phyloP scores from a whole-genome alignment of 345 rosid genomes.

The Pistacia integerrima region DNA sequence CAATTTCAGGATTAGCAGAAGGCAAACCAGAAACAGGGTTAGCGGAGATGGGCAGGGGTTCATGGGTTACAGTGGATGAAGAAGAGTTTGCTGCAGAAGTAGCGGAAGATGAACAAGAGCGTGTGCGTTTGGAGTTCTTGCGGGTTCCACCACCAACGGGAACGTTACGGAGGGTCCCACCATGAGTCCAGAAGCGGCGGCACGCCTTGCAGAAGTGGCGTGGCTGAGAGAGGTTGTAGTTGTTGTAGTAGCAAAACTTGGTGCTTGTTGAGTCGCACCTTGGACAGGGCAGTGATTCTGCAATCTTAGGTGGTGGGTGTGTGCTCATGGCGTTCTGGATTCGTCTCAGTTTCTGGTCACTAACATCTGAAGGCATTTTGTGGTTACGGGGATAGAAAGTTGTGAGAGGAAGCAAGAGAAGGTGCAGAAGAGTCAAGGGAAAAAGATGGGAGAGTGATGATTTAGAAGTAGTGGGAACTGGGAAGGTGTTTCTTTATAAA shows the following conservation, averaged over 20 bases:
- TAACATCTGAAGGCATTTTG: conserved; percentile 40
- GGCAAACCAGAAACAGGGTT: conserved; percentile 24
- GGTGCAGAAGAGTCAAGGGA: not conserved
- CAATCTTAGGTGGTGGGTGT: conserved; percentile 32
- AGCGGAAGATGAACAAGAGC: conserved; percentile 24
- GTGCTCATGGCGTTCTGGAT: conserved; percentile 17
- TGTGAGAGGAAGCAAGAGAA: conserved; percentile 2
- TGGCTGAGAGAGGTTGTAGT: conserved; percentile 68
- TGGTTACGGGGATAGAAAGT: not conserved
- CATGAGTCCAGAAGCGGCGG: conserved; percentile 79
- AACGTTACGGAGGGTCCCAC: conserved; percentile 69
- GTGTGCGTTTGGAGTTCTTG: conserved; percentile 52
- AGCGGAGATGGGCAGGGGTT: conserved; percentile 19
- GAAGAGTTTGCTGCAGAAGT: conserved; percentile 23
- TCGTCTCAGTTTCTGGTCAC: conserved; percentile 23
- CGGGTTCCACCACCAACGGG: conserved; percentile 72
- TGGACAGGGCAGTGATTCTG: conserved; percentile 55
- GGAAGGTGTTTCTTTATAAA: too few relatives aligned
- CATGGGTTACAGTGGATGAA: conserved; percentile 29
- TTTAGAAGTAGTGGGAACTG: not conserved
- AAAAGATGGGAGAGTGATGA: not conserved
- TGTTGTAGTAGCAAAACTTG: conserved; percentile 72
- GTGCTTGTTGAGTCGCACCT: conserved; percentile 59
- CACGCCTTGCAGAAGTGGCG: conserved; percentile 72
- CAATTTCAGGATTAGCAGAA: conserved; percentile 22